A percentile compares a stretch with the other conserved stretches of the same genome.
phyloP scores from a whole-genome alignment of 176 grass and related monocot species.

The maize (Zea mays) region Zm-B73-REFERENCE-NAM-5.0 NC_050100.1:30035501-30036000 shows the following conservation, averaged over 20 bases:
- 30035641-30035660: too few relatives aligned
- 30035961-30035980: too few relatives aligned
- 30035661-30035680: too few relatives aligned
- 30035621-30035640: neutral
- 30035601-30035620: neutral
- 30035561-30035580: neutral
- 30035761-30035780: slow-evolving; percentile 17
- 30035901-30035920: too few relatives aligned
- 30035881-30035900: too few relatives aligned
- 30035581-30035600: too few relatives aligned
- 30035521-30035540: neutral
- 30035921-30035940: too few relatives aligned
- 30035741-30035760: slow-evolving; percentile 38
- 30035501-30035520: neutral
- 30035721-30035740: slow-evolving; percentile 28
- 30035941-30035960: too few relatives aligned
- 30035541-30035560: neutral
- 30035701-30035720: slow-evolving; percentile 5
- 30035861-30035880: too few relatives aligned
- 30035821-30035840: too few relatives aligned
- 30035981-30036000: too few relatives aligned
- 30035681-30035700: slow-evolving; percentile 32
- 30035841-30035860: too few relatives aligned
- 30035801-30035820: slow-evolving; percentile 48
- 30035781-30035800: neutral